These are phyloP conservation scores for Lactarius trivialis DNA, from an alignment of 768 basidiomycete genomes.

Conservation along the genomic window DNA sequence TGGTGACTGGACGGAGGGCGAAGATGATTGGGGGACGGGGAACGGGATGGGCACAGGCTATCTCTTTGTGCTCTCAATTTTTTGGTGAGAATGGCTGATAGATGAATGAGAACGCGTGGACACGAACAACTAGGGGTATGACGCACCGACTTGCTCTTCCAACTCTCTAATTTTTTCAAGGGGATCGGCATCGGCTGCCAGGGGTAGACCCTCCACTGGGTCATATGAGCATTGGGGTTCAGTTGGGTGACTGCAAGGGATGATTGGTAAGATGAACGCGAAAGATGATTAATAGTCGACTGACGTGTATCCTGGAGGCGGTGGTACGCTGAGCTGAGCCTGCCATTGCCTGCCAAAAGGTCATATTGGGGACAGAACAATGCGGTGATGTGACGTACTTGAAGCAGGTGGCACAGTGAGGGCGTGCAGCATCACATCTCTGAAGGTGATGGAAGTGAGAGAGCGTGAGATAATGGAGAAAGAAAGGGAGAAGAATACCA, in stretches of 20 bases:
- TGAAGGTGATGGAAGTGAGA: slow-evolving; percentile 30
- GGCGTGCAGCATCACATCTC: slow-evolving; percentile 87
- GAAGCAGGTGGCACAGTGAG: slow-evolving; percentile 79
- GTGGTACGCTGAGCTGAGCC: slow-evolving; percentile 73
- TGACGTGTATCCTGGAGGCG: slow-evolving; percentile 80
- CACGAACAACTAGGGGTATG: slow-evolving; percentile 4
- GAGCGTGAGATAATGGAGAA: slow-evolving; percentile 7
- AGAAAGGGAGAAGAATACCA: slow-evolving; percentile 41
- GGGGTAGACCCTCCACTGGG: slow-evolving; percentile 72
- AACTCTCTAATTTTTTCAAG: slow-evolving; percentile 68
- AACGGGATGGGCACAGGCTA: slow-evolving; percentile 34
- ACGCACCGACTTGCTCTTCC: slow-evolving; percentile 70
- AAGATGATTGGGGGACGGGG: slow-evolving; percentile 30
- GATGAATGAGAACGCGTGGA: slow-evolving; percentile 8
- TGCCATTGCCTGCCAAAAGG: slow-evolving; percentile 62
- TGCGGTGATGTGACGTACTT: slow-evolving; percentile 45
- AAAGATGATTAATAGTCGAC: slow-evolving; percentile 26
- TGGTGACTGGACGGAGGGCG: slow-evolving; percentile 11
- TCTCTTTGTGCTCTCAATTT: slow-evolving; percentile 50
- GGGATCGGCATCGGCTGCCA: slow-evolving; percentile 76
- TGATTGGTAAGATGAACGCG: slow-evolving; percentile 19
- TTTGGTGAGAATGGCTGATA: slow-evolving; percentile 55
- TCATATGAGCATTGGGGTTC: slow-evolving; percentile 85
- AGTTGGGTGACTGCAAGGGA: slow-evolving; percentile 57
- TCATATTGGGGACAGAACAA: slow-evolving; percentile 3